Base-by-base conservation (phyloP, 2,329 filamentous ascomycete species). In the Pseudocercospora crystallina region DNA sequence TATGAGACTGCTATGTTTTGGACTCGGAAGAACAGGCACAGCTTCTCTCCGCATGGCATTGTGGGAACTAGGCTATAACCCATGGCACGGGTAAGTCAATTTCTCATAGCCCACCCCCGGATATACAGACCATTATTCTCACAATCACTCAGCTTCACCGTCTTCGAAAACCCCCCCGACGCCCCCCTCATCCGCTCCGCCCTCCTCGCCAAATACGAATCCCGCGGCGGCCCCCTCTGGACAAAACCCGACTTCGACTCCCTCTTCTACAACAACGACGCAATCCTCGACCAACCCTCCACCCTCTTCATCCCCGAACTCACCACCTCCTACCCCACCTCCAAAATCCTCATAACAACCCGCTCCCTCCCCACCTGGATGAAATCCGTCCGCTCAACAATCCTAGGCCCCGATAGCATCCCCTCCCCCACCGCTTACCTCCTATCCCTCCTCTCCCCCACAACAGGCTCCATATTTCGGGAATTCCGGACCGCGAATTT, bases 341-440 rank as follows among this genome's bases (percentile, higher is more conserved):
- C 43, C 10, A 38, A 47, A 33, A 31, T 47, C 11, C 26, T 47
- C n/a, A 32, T 47, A 2, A 47, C 43, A 3, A 29, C 32, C 2
- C 17, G 43, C 11, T 14, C 35, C 14, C 12, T 17, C 5, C 39
- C 48, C 14, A 8, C 10, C 76, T 78, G 76, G 73, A 74, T 38
- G n/a, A 43, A 30, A 32, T 49, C 46, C 4, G 30, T 42, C 12
- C 13, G 36, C 12, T 17, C 43, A 5, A 47, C 44, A 3, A 47
- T 47, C 12, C 26, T 47, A 5, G 37, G 37, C 8, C 29, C 26
- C n/a, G 36, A 35, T 8, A 39, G 33, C 14, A 5, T 20, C 7
- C 20, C 20, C 20, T 4, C 3, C 20, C 7, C 7, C 7, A 13
- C 29, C 1, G 36, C 44, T 8, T 33, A 15, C 3, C 15, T 47